These are phyloP conservation scores for Arthroderma uncinatum DNA, from an alignment of 2,329 filamentous ascomycete genomes.

Conservation along the genomic window DNA sequence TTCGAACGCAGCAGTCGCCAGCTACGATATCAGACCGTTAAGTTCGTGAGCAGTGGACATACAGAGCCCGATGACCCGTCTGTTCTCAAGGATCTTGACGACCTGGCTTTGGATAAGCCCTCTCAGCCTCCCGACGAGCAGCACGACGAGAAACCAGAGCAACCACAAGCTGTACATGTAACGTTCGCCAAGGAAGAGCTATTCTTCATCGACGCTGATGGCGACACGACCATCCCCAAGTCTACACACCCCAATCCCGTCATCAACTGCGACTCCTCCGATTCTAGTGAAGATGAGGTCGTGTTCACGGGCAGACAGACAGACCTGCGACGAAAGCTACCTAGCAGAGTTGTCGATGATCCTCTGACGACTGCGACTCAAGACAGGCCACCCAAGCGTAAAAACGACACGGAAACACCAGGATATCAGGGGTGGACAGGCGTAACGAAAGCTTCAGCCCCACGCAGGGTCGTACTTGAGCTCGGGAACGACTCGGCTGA, in stretches of 20 bases:
- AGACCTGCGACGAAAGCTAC: not conserved
- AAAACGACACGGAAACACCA: not conserved
- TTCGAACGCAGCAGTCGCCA: conserved; percentile 37
- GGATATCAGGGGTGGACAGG: not conserved
- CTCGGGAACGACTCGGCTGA: conserved; percentile 5
- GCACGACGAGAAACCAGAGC: not conserved
- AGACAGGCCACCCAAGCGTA: not conserved
- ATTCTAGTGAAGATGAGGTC: conserved; percentile 57
- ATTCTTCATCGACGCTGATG: conserved; percentile 30
- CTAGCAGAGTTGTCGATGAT: not conserved
- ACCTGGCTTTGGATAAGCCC: not conserved
- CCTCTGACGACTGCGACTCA: not conserved
- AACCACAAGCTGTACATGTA: no score
- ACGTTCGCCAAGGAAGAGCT: conserved; percentile 7
- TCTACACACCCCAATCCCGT: conserved; percentile 23
- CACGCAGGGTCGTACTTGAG: not conserved
- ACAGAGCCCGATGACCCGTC: conserved; percentile 29
- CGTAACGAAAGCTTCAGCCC: not conserved
- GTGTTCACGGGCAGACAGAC: conserved; percentile 28
- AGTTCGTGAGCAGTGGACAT: conserved; percentile 51
- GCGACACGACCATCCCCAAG: conserved; percentile 14
- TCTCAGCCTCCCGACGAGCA: not conserved
- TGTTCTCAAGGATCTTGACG: not conserved
- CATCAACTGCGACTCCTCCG: conserved; percentile 28
- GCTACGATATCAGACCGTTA: conserved; percentile 45